Conservation (phyloP, 2,329 filamentous ascomycete species). For the Coniochaeta sp. region DNA sequence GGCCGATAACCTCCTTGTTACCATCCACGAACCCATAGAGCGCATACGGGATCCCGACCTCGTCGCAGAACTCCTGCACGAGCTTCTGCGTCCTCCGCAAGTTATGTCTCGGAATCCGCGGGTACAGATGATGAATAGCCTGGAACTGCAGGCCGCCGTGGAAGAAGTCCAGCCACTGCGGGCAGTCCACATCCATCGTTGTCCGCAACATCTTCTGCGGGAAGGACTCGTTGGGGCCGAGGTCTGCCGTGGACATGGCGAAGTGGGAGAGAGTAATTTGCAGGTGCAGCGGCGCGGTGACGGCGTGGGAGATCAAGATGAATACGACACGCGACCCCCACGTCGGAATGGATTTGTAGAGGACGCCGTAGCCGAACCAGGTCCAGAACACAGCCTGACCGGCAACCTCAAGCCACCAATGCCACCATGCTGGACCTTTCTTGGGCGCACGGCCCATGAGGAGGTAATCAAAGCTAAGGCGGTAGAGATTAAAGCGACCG, state of each 20-base stretch:
- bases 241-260: slow-evolving; percentile 83
- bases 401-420: slow-evolving; percentile 69
- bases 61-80: slow-evolving; percentile 73
- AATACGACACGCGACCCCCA: slow-evolving; percentile 64
- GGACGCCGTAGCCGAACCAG: slow-evolving; percentile 77
- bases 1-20: slow-evolving; percentile 72
- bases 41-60: slow-evolving; percentile 78
- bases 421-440: slow-evolving; percentile 75
- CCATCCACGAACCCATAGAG: slow-evolving; percentile 79
- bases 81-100: slow-evolving; percentile 67
- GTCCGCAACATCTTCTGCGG: slow-evolving; percentile 86
- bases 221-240: slow-evolving; percentile 80
- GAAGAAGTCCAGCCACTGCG: slow-evolving; percentile 80
- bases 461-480: slow-evolving; percentile 72
- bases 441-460: slow-evolving; percentile 62
- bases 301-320: slow-evolving; percentile 71
- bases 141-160: slow-evolving; percentile 88
- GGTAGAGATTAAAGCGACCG: slow-evolving; percentile 82
- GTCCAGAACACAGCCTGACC: slow-evolving; percentile 79
- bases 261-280: slow-evolving; percentile 92
- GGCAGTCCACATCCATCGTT: slow-evolving; percentile 89
- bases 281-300: slow-evolving; percentile 75
- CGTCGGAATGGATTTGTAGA: slow-evolving; percentile 67
- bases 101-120: slow-evolving; percentile 78
- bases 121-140: slow-evolving; percentile 79